Evolutionary conservation across 2,329 filamentous ascomycete genomes (phyloP), one percentile per base, ranked within the genome.

Genomic region (Hymenoscyphus occultus): DNA sequence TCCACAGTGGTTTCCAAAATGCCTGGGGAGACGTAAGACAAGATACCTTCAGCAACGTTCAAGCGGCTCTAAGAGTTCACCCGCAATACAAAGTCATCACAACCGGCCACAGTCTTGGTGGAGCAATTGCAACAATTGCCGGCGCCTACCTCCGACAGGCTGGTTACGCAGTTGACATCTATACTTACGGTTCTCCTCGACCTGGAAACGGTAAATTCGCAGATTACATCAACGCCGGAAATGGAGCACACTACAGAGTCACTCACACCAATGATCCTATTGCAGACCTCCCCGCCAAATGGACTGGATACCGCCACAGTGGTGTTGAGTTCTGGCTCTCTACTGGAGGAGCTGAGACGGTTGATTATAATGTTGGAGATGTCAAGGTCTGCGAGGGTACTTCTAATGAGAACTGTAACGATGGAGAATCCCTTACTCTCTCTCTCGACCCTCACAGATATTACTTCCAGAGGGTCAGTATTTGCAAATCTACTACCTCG

Each of bases 1-100:
- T 84, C 2, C 85, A 88, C 76, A 68, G 74, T 2, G 88, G 88
- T 62, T 91, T 90, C 78, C 77, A 78, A 70, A 74, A 74, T n/a
- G 82, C 84, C 54, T 90, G 86, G 84, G 67, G 76, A 12, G 86
- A 88, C 67, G 80, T 88, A 22, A 71, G 78, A 35, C 4, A 12
- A 16, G 19, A 40, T 28, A 45, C 40, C 3, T 7, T 48, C 7
- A 14, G 28, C 12, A 12, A 5, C 7, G 54, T 57, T 10, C 9
- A 22, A 14, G 14, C 28, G n/a, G 54, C 54, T 13, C 10, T 28
- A 35, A 13, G 19, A 2, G 19, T 28, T 6, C 9, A 57, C 32
- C 54, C 54, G 16, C 2, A 22, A 7, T 57, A 57, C 54, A 32
- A 22, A 39, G 22, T 57, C 28, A 39, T 57, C 12, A 35, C 16